Conservation (phyloP, 2,329 filamentous ascomycete species). For the Nannizziopsis arthrosporioides region DNA sequence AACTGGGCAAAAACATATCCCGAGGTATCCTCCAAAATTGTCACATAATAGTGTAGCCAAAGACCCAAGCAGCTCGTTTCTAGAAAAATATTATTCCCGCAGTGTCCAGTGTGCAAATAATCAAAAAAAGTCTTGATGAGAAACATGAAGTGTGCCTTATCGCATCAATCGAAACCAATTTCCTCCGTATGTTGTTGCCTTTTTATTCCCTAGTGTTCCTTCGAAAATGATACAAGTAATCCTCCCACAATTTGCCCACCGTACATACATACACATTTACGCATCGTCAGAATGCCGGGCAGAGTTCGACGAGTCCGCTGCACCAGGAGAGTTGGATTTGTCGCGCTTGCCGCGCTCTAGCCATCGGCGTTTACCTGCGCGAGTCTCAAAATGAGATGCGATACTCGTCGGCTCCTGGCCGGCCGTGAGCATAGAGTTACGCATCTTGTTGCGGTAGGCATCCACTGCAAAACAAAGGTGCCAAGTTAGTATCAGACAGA, state of each 20-base stretch:
- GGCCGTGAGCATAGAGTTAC: conserved; percentile 63
- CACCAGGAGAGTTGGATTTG: conserved; percentile 11
- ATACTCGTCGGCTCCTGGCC: conserved; percentile 63
- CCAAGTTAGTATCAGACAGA: not conserved
- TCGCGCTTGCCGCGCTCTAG: conserved; percentile 19
- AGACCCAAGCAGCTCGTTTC: not conserved
- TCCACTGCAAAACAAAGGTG: conserved; percentile 51
- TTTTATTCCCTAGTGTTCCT: too few relatives aligned
- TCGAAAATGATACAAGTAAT: too few relatives aligned
- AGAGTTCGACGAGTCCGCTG: conserved; percentile 21
- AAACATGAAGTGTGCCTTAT: too few relatives aligned
- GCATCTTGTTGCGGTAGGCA: conserved; percentile 85
- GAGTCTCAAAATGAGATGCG: conserved; percentile 78
- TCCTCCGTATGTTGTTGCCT: too few relatives aligned
- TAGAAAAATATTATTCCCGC: too few relatives aligned
- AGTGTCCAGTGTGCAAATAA: not conserved
- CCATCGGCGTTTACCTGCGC: conserved; percentile 27
- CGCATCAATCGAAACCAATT: too few relatives aligned
- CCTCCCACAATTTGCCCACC: too few relatives aligned
- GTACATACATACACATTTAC: conserved; percentile 16
- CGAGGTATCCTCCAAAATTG: conserved; percentile 6
- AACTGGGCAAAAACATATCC: not conserved
- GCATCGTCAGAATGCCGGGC: conserved; percentile 30
- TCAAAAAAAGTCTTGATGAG: not conserved
- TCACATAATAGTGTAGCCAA: not conserved